These are phyloP conservation scores for Oxytropis ochrocephala DNA, from an alignment of 306 rosid genomes.

Conservation along the genomic window DNA sequence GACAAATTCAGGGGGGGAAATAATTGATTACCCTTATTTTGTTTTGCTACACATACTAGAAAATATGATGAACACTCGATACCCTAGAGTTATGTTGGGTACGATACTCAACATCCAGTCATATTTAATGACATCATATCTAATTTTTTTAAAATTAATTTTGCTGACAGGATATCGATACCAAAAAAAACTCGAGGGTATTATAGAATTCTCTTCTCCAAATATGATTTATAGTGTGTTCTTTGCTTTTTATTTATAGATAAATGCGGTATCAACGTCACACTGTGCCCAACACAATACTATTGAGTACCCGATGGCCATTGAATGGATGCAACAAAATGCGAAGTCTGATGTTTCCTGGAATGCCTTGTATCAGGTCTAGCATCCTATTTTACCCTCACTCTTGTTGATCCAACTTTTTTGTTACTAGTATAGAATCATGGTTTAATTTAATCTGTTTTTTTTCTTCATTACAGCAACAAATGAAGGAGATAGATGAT, in stretches of 20 bases:
- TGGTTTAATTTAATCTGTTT: constrained; percentile 12
- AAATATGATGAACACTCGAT: not conserved
- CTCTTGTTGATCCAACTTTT: constrained; percentile 2
- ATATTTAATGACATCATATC: too few species aligned
- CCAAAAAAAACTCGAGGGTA: too few species aligned
- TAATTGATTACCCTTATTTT: not conserved
- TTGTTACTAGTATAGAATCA: not conserved
- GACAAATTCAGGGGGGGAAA: too few species aligned
- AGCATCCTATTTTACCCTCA: not conserved
- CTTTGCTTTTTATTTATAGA: constrained; percentile 24
- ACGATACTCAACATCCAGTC: too few species aligned
- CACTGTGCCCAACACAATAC: constrained; percentile 59
- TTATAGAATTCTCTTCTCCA: too few species aligned
- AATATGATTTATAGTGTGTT: not conserved
- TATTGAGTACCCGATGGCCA: constrained; percentile 41
- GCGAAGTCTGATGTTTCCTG: constrained; percentile 31
- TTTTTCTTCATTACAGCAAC: constrained; percentile 31
- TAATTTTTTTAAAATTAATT: too few species aligned
- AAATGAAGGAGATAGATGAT: constrained; percentile 28
- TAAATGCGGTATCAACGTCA: constrained; percentile 54
- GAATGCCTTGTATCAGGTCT: constrained; percentile 38
- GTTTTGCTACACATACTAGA: not conserved
- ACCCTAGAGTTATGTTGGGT: too few species aligned
- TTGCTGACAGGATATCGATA: too few species aligned
- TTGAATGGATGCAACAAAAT: constrained; percentile 35